Base-by-base conservation (phyloP, 78 protist genomes). In the Planoprotostelium fungivorum region DNA sequence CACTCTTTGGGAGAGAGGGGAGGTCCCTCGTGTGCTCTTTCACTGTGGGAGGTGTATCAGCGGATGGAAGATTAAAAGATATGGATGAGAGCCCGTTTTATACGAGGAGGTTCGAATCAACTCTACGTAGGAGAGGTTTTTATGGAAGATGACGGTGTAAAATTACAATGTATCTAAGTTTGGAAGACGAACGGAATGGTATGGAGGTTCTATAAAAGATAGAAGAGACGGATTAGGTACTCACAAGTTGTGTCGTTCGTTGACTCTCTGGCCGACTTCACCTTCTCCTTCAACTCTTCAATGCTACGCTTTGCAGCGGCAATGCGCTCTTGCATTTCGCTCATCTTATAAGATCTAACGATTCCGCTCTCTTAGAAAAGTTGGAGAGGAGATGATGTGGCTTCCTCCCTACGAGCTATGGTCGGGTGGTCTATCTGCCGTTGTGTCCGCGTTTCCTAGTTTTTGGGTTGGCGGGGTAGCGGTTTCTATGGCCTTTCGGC, bases 21-120 rank as follows among this genome's bases (percentile, higher is more conserved):
- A 91, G 87, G 63, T 94, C 96, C 84, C 91, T 90, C 35, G 96
- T 86, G 86, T 29, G 63, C 38, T 89, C 86, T 90, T 94, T 93
- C 84, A 93, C 95, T 93, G 31, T 29, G 35, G 36, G 37, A 86
- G n/a, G n/a, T n/a, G n/a, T 35, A 0, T 51, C 16, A 51, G 73
- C 16, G 73, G 73, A 16, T 51, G 16, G 5, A 51, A 16, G 73
- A 51, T 5, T 5, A 25, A 51, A 51, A 51, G 73, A 25, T 25
- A 25, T 51, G 73, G 16, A 16, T 51, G 5, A 51, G 73, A 16
- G 73, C 16, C 5, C 5, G 83, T 16, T 9, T 16, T 9, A 51
- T 16, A 16, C 83, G 83, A 9, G 83, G 83, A 9, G 83, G 16
- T 9, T n/a, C n/a, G n/a, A n/a, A n/a, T n/a, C n/a, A n/a, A n/a